Evolutionary conservation across 208 protist species (phyloP).

Genomic region (Naegleria gruberi): DNA sequence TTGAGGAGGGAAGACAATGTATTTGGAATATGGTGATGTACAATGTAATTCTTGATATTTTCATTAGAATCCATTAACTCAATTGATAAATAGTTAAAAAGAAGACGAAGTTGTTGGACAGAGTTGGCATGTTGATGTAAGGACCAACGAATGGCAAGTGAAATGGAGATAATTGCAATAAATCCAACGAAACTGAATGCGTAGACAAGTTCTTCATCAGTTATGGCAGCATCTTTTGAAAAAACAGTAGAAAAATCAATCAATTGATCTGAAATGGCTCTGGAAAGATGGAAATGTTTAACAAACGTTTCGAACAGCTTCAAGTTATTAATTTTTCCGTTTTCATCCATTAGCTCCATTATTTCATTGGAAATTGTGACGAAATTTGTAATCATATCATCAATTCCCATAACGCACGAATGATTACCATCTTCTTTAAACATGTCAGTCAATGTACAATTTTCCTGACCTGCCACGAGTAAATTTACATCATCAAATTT

Average conservation of each 20-base stretch:
- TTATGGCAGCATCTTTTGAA: not conserved
- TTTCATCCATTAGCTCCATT: not conserved
- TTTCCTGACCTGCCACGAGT: too few relatives aligned
- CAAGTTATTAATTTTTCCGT: not conserved
- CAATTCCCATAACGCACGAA: not conserved
- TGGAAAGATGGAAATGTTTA: not conserved
- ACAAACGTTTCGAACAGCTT: too few relatives aligned
- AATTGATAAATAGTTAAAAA: not conserved
- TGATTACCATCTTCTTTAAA: not conserved
- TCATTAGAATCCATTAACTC: not conserved
- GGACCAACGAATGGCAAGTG: not conserved
- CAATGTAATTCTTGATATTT: not conserved
- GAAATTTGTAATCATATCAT: not conserved
- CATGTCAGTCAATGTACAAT: too few relatives aligned
- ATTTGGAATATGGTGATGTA: not conserved
- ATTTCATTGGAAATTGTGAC: not conserved
- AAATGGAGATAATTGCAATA: not conserved
- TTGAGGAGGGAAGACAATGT: too few relatives aligned
- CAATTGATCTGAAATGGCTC: not conserved
- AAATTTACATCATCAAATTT: too few relatives aligned
- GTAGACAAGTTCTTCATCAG: not conserved
- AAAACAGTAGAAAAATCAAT: not conserved
- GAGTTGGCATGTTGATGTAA: not conserved
- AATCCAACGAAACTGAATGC: not conserved
- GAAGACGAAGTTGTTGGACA: not conserved